Conservation (phyloP, 1,139 yeast genomes). For the Protomyces lactucae-debilis region DNA sequence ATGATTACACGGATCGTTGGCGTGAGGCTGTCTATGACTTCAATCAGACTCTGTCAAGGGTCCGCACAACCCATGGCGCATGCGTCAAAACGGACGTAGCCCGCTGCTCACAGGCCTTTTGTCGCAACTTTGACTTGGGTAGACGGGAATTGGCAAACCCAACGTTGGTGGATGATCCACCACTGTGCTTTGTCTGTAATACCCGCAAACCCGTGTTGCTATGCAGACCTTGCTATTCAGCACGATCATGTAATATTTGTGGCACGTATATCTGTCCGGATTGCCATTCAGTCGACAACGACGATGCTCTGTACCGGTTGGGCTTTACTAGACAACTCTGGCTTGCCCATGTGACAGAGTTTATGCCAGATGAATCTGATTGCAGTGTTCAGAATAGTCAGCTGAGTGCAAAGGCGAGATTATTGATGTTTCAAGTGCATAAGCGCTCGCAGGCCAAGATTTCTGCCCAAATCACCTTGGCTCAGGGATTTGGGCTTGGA, state of each 20-base stretch:
- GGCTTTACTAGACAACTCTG: constrained; percentile 1
- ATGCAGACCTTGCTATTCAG: constrained; percentile 6
- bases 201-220: not conserved
- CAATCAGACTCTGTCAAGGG: constrained; percentile 6
- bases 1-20: constrained; percentile 16
- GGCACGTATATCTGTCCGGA: constrained; percentile 14
- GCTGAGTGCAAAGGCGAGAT: not conserved
- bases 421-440: constrained; percentile 9
- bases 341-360: not conserved
- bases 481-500: no score
- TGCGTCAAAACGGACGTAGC: constrained; percentile 2
- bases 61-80: constrained; percentile 6
- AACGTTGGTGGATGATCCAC: not conserved
- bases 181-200: constrained; percentile 6
- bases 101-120: constrained; percentile 7
- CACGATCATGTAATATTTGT: constrained; percentile 9
- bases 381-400: not conserved
- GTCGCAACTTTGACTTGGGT: constrained; percentile 9
- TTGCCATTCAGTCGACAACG: constrained; percentile 8
- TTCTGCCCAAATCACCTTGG: constrained; percentile 3
- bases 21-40: constrained; percentile 13
- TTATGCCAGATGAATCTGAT: not conserved
- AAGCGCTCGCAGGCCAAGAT: not conserved
- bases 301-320: constrained; percentile 2
- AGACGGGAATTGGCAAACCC: constrained; percentile 10